These are phyloP conservation scores for Coemansia sp. DNA, from an alignment of 192 early-diverging fungal species.

Conservation along the genomic window DNA sequence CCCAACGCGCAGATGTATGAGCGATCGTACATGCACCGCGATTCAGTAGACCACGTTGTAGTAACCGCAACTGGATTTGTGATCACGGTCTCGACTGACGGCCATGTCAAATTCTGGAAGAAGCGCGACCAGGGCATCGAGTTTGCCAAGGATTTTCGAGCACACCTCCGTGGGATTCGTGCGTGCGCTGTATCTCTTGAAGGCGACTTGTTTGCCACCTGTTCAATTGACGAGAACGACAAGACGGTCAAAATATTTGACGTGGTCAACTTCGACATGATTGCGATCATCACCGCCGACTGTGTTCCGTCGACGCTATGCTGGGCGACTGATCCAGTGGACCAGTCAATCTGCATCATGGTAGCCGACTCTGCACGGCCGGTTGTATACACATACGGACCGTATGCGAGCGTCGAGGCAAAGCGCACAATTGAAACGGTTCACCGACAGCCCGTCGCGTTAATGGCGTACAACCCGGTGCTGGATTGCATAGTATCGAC, in stretches of 20 bases:
- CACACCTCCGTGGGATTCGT: slow-evolving; percentile 66
- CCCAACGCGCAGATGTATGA: slow-evolving; percentile 93
- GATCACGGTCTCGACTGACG: slow-evolving; percentile 90
- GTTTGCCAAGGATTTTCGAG: slow-evolving; percentile 96
- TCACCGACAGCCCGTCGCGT: slow-evolving; percentile 67
- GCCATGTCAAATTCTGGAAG: slow-evolving; percentile 99
- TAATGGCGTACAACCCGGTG: slow-evolving; percentile 77
- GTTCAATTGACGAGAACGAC: slow-evolving; percentile 59
- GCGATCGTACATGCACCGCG: slow-evolving; percentile 92
- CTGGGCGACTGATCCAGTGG: slow-evolving; percentile 82
- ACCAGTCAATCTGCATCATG: slow-evolving; percentile 78
- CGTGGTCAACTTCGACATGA: slow-evolving; percentile 98
- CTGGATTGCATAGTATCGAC: slow-evolving; percentile 77
- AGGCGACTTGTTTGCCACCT: slow-evolving; percentile 74
- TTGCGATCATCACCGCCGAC: slow-evolving; percentile 82
- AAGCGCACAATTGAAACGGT: slow-evolving; percentile 61
- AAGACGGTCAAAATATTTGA: slow-evolving; percentile 92
- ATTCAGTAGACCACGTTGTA: slow-evolving; percentile 73
- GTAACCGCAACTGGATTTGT: slow-evolving; percentile 84
- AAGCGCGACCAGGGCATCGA: slow-evolving; percentile 88
- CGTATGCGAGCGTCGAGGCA: slow-evolving; percentile 60
- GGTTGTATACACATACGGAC: slow-evolving; percentile 79
- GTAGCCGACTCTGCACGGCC: slow-evolving; percentile 71
- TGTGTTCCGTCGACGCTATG: slow-evolving; percentile 74
- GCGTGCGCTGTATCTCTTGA: slow-evolving; percentile 67